Evolutionary conservation across 345 rosid species (phyloP).

Genomic region (Kernera saxatilis): DNA sequence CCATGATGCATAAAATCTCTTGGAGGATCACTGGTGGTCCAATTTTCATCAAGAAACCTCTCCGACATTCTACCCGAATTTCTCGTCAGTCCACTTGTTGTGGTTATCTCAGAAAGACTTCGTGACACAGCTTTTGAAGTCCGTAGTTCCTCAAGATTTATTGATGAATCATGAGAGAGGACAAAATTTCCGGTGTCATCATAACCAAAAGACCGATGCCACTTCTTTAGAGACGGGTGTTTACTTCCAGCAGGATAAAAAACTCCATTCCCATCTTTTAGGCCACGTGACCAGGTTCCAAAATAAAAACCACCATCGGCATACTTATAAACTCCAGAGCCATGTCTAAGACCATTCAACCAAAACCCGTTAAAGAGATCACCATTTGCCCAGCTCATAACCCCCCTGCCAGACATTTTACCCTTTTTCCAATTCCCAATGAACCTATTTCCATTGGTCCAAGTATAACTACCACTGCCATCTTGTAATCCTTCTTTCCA

Average conservation of each 20-base stretch:
- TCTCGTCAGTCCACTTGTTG: conserved; percentile 32
- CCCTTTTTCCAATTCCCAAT: conserved; percentile 83
- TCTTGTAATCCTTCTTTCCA: conserved; percentile 91
- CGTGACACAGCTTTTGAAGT: conserved; percentile 43
- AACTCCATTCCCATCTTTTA: conserved; percentile 86
- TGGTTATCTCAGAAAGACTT: conserved; percentile 59
- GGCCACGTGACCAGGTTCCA: conserved; percentile 72
- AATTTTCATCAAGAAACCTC: conserved; percentile 47
- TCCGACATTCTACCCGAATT: conserved; percentile 49
- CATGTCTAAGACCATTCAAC: conserved; percentile 74
- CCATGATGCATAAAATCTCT: conserved; percentile 35
- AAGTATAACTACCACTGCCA: conserved; percentile 72
- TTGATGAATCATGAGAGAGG: conserved; percentile 39
- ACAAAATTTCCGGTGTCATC: conserved; percentile 32
- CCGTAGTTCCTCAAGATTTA: conserved; percentile 37
- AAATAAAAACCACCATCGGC: conserved; percentile 78
- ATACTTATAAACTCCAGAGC: conserved; percentile 77
- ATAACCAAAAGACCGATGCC: conserved; percentile 38
- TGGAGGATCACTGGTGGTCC: conserved; percentile 31
- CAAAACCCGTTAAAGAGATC: conserved; percentile 79
- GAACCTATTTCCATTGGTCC: conserved; percentile 74
- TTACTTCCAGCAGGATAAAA: conserved; percentile 79
- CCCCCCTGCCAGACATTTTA: conserved; percentile 81
- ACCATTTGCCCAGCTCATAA: conserved; percentile 86
- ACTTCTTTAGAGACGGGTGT: conserved; percentile 57